Base-by-base conservation (phyloP, 345 rosid genomes). In the Eucalyptus fibrosa region DNA sequence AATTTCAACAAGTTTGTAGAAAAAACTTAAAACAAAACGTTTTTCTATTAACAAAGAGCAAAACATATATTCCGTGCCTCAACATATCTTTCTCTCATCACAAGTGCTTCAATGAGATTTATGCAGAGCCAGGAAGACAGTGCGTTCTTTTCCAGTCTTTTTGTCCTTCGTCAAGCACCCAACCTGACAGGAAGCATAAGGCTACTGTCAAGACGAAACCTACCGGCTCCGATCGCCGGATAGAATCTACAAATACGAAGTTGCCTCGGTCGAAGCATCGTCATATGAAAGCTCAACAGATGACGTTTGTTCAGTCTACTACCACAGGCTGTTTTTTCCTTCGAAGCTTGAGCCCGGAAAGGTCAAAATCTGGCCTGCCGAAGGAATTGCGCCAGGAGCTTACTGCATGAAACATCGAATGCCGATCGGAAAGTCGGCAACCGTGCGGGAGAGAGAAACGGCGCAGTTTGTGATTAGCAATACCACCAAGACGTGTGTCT, bases 301-400 rank as follows among this genome's bases (percentile, higher is more conserved):
- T 37, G 89, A 72, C 40, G 23, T 21, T 26, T 60, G 91, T 62
- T 30, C 62, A 21, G 37, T 34, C 18, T 8, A 30, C 47, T 7
- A 26, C 51, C 72, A 51, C 51, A 80, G 89, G 47, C 87, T 90
- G 23, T 69, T 11, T 86, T 90, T 93, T 45, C 89, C 91, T 12
- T 89, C 88, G 53, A 91, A 92, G 90, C 92, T 89, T 37, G 93
- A 91, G 32, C 24, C 5, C 15, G 91, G 90, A 87, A 91, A 93
- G 11, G 92, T 91, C 81, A 42, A 30, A 45, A 90, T 86, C 81
- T 91, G 92, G 28, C 94, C 94, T 72, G 87, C 90, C n/a, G 86
- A 34, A 3, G 92, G 92, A 44, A 88, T 55, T 26, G 65, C 40
- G 23, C 91, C 92, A 0, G 69, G 12, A 90, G 88, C 17, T 89